Conservation (phyloP, 768 basidiomycete species). For the Tephrocybe sp. region DNA sequence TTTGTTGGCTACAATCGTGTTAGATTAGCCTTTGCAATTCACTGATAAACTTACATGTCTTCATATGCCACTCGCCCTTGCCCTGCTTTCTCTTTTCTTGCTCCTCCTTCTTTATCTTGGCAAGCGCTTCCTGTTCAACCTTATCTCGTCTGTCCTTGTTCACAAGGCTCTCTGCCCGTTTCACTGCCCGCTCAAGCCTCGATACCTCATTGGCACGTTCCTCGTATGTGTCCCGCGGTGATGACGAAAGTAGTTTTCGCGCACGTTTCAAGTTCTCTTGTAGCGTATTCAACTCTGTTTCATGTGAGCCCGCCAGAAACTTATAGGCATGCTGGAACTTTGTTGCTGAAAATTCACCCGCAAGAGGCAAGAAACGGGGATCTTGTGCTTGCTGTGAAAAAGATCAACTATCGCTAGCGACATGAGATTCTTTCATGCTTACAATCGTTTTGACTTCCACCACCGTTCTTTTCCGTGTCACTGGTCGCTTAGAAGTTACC, state of each 20-base stretch:
- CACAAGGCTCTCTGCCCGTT: conserved; percentile 73
- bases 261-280: conserved; percentile 67
- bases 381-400: conserved; percentile 68
- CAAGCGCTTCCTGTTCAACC: conserved; percentile 68
- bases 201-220: conserved; percentile 69
- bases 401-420: background rate
- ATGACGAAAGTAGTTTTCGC: conserved; percentile 55
- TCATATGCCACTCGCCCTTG: conserved; percentile 85
- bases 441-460: conserved; percentile 69
- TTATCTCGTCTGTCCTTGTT: conserved; percentile 68
- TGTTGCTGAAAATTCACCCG: conserved; percentile 63
- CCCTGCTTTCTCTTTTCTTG: conserved; percentile 66
- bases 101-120: conserved; percentile 53
- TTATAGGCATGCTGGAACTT: conserved; percentile 70
- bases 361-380: conserved; percentile 77
- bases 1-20: conserved; percentile 60
- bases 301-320: conserved; percentile 69
- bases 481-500: conserved; percentile 81
- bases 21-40: conserved; percentile 2
- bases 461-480: conserved; percentile 66
- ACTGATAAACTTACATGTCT: conserved; percentile 48
- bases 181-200: conserved; percentile 69
- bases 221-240: conserved; percentile 54
- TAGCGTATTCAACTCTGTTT: conserved; percentile 61
- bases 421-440: conserved; percentile 22